phyloP scores from a whole-genome alignment of 2,329 filamentous ascomycete genomes.

The Diaporthe australafricana region DNA sequence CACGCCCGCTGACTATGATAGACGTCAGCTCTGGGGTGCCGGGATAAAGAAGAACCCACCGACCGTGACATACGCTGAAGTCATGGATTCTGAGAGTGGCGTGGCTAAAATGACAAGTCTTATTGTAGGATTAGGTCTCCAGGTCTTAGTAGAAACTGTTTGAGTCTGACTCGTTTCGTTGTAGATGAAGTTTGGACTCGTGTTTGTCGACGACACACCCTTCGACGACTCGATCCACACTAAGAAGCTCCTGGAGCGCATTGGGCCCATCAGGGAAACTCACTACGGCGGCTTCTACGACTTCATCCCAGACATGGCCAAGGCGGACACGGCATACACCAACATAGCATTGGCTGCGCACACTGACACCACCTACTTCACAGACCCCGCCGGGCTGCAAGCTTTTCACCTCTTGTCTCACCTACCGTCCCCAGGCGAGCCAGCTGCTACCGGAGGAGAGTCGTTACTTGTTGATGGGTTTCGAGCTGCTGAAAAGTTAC shows the following conservation, averaged over 20 bases:
- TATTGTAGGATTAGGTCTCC: slow-evolving; percentile 63
- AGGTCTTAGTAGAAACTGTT: too few species aligned
- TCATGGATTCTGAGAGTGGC: slow-evolving; percentile 68
- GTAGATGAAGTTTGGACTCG: slow-evolving; percentile 79
- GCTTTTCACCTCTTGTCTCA: slow-evolving; percentile 93
- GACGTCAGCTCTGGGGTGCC: slow-evolving; percentile 44
- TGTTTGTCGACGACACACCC: slow-evolving; percentile 79
- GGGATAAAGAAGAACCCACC: slow-evolving; percentile 62
- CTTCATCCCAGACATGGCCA: slow-evolving; percentile 88
- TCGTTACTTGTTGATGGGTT: slow-evolving; percentile 91
- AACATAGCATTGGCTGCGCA: slow-evolving; percentile 85
- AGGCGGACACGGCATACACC: slow-evolving; percentile 93
- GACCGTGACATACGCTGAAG: slow-evolving; percentile 67
- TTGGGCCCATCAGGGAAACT: slow-evolving; percentile 88
- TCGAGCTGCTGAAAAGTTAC: slow-evolving; percentile 72
- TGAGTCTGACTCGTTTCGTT: background rate
- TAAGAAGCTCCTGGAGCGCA: slow-evolving; percentile 78
- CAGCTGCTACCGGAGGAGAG: slow-evolving; percentile 71
- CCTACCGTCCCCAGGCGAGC: slow-evolving; percentile 61
- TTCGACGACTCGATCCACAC: slow-evolving; percentile 75
- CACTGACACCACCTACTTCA: slow-evolving; percentile 97
- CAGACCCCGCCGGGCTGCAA: slow-evolving; percentile 89
- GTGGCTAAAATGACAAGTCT: slow-evolving; percentile 72
- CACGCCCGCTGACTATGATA: slow-evolving; percentile 2
- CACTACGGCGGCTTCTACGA: slow-evolving; percentile 88